Evolutionary conservation across 1,284 basidiomycete genomes (phyloP).

Genomic region (Trichosporon faecale): DNA sequence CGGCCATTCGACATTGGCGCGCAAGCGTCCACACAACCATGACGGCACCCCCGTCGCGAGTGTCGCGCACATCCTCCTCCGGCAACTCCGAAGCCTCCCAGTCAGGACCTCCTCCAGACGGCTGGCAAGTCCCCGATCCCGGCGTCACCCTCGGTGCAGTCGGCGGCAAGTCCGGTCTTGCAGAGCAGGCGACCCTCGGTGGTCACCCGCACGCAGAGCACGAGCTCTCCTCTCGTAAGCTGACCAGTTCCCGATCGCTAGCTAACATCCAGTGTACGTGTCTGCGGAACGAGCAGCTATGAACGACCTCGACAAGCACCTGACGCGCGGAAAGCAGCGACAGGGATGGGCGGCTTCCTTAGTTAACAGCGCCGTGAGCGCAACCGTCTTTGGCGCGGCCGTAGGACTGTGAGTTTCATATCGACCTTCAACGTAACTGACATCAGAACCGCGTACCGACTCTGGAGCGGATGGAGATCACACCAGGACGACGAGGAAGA

Average conservation of each 20-base stretch:
- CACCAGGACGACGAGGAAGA: not conserved
- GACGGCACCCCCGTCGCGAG: slow-evolving; percentile 8
- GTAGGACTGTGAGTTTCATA: slow-evolving; percentile 34
- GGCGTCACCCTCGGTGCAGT: not conserved
- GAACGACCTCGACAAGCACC: slow-evolving; percentile 3
- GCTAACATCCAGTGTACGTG: slow-evolving; percentile 11
- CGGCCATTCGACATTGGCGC: slow-evolving; percentile 9
- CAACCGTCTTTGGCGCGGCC: slow-evolving; percentile 36
- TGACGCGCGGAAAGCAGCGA: slow-evolving; percentile 7
- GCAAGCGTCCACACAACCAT: not conserved
- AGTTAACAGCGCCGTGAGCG: slow-evolving; percentile 29
- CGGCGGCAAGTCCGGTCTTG: slow-evolving; percentile 6
- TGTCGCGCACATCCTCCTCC: not conserved
- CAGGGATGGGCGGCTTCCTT: slow-evolving; percentile 30
- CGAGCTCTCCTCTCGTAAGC: not conserved
- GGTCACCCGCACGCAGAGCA: not conserved
- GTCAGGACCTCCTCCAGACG: not conserved
- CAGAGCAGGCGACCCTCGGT: not conserved
- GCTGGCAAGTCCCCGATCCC: slow-evolving; percentile 7
- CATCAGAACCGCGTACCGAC: slow-evolving; percentile 32
- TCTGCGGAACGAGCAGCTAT: not conserved
- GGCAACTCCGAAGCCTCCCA: not conserved
- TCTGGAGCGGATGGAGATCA: slow-evolving; percentile 23
- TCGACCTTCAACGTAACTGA: not conserved
- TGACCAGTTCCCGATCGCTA: not conserved